Evolutionary conservation across 106 monocot species (phyloP).

Genomic region (Gastrodia elata): DNA sequence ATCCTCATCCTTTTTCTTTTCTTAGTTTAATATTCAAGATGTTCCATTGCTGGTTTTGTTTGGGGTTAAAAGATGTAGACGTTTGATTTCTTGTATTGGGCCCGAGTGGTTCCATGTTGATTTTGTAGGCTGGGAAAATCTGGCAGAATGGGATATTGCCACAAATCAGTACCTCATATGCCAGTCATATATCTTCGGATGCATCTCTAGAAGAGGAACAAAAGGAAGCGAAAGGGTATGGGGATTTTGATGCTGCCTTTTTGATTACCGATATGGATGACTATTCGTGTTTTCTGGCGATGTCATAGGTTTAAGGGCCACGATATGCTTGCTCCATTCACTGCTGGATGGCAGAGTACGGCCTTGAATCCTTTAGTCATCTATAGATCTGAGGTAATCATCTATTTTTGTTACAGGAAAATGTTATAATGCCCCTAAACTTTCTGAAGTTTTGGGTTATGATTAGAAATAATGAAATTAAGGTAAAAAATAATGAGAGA

Average conservation of each 20-base stretch:
- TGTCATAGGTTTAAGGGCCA: conserved; percentile 78
- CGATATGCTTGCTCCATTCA: conserved; percentile 95
- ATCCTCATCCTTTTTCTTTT: not conserved
- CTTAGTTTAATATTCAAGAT: not conserved
- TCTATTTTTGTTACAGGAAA: not conserved
- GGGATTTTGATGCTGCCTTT: not conserved
- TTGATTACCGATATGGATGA: not conserved
- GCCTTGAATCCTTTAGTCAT: conserved; percentile 80
- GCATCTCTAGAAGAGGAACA: conserved; percentile 12
- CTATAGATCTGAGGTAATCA: conserved; percentile 71
- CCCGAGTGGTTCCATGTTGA: not conserved
- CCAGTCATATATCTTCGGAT: conserved; percentile 14
- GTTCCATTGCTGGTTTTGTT: not conserved
- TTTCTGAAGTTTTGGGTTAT: no score
- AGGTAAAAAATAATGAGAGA: no score
- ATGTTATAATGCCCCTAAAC: not conserved
- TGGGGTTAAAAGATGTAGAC: not conserved
- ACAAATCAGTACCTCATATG: not conserved
- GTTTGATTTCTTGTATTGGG: not conserved
- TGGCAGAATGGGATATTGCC: conserved; percentile 2
- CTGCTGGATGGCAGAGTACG: conserved; percentile 92
- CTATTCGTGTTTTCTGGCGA: not conserved
- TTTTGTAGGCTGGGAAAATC: conserved; percentile 1
- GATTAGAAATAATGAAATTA: no score
- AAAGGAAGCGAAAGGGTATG: conserved; percentile 11